Percentiles rank a stretch among this genome's conserved stretches.
Conservation (phyloP, 495 filamentous ascomycete genomes). For the Trichoderma orchidacearum region DNA sequence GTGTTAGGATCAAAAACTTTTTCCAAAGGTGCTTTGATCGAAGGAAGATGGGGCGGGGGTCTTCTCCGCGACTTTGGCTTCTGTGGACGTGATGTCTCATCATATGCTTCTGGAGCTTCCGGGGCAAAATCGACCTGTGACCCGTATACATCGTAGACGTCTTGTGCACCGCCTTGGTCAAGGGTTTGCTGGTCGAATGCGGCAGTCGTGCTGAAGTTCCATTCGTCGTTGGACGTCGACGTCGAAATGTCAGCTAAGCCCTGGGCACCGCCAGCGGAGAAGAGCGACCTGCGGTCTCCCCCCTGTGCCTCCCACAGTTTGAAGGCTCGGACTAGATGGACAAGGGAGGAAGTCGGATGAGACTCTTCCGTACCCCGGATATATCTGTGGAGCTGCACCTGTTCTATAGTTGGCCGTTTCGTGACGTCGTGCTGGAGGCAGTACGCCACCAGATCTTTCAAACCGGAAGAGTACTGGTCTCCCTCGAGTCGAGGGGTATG, state of each 20-base stretch:
- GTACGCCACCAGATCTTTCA: slow-evolving; percentile 67
- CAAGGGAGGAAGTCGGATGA: slow-evolving; percentile 56
- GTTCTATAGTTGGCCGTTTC: slow-evolving; percentile 56
- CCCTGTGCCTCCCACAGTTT: slow-evolving; percentile 76
- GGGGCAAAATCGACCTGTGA: slow-evolving; percentile 26
- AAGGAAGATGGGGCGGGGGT: slow-evolving; percentile 35
- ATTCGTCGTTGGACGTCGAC: slow-evolving; percentile 48
- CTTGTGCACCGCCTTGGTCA: slow-evolving; percentile 27
- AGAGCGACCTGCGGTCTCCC: slow-evolving; percentile 72
- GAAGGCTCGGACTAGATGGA: slow-evolving; percentile 67
- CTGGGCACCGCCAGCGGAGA: slow-evolving; percentile 60
- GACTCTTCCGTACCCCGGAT: slow-evolving; percentile 46
- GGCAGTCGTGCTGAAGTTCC: slow-evolving; percentile 86
- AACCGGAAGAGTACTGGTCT: slow-evolving; percentile 57
- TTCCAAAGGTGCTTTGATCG: slow-evolving; percentile 35
- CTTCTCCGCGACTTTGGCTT: slow-evolving; percentile 32
- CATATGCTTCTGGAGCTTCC: slow-evolving; percentile 22
- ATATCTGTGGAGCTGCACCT: slow-evolving; percentile 51
- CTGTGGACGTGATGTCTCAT: slow-evolving; percentile 22
- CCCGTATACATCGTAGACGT: slow-evolving; percentile 38
- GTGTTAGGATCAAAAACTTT: slow-evolving; percentile 46
- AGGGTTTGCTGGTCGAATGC: slow-evolving; percentile 57
- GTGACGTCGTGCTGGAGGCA: slow-evolving; percentile 63
- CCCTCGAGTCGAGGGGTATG: slow-evolving; percentile 60
- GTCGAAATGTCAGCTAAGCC: slow-evolving; percentile 29